phyloP scores from a whole-genome alignment of 495 filamentous ascomycete species.

The Tuber magnatum region DNA sequence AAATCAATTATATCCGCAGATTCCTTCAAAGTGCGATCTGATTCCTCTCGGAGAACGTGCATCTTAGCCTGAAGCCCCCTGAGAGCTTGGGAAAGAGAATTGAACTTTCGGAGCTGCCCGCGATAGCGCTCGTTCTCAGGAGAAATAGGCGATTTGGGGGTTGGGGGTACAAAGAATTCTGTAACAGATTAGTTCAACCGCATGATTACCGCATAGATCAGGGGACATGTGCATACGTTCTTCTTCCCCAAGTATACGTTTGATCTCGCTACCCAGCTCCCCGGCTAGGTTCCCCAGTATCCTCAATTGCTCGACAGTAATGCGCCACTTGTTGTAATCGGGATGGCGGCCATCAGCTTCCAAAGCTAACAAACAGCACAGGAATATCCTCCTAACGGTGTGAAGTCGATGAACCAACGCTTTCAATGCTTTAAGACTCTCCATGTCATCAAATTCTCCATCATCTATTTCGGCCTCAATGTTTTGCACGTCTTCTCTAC shows the following conservation, averaged over 20 bases:
- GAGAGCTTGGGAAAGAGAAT: conserved; percentile 81
- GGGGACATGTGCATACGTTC: conserved; percentile 55
- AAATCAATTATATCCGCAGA: conserved; percentile 66
- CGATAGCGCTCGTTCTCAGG: conserved; percentile 72
- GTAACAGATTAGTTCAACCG: conserved; percentile 34
- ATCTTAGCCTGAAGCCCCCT: conserved; percentile 90
- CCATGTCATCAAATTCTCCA: conserved; percentile 60
- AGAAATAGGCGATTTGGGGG: conserved; percentile 58
- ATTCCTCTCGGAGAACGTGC: conserved; percentile 85
- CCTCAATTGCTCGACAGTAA: conserved; percentile 67
- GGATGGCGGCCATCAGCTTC: conserved; percentile 74
- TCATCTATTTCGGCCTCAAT: conserved; percentile 58
- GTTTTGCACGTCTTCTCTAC: conserved; percentile 64
- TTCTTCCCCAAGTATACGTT: conserved; percentile 67
- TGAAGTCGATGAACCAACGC: conserved; percentile 71
- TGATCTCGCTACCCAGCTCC: conserved; percentile 52
- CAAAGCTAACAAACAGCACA: conserved; percentile 80
- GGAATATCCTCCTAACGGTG: conserved; percentile 68
- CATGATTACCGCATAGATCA: conserved; percentile 10
- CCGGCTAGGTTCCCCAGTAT: conserved; percentile 54
- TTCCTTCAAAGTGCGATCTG: conserved; percentile 59
- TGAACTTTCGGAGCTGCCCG: conserved; percentile 75
- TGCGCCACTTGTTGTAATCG: conserved; percentile 73
- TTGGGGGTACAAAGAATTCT: conserved; percentile 52
- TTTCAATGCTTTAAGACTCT: conserved; percentile 72